Base-by-base conservation (phyloP, 345 rosid species). In the sweet orange (Citrus sinensis) region DNA sequence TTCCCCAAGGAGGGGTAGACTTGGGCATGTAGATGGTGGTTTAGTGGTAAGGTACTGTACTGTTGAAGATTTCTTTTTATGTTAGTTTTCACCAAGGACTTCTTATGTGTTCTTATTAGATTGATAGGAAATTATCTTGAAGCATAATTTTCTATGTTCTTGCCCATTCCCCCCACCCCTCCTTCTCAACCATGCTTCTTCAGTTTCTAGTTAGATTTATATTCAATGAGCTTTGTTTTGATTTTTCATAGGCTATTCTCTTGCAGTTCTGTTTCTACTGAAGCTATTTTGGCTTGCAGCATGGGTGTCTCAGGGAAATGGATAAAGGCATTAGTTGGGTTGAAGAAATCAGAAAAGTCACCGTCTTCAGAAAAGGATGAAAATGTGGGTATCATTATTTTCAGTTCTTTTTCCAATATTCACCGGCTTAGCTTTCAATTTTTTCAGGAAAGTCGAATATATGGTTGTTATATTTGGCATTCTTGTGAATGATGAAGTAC, bases 251-350 rank as follows among this genome's bases (percentile, higher is more conserved):
- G 39, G 78, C 62, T 59, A 64, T 79, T 74, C 30, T 75, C 74
- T 66, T 67, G 79, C 82, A 88, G 90, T 80, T 76, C 10, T 40
- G 56, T 74, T 60, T 65, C 73, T 79, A 39, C 78, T 67, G 80
- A 80, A 74, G 79, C 37, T 77, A 75, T 56, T 24, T 80, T 55
- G 67, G 32, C 55, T 7, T 67, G 39, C 51, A 58, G 76, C 77
- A 97, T 97, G 99, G 99, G 99, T 81, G 94, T 91, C 77, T 88
- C 98, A 0, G 97, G 98, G 56, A 94, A 90, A 90, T 97, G 99
- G 99, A 86, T 97, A 76, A 94, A 87, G 85, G 92, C 98, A 73
- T 84, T 94, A 84, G 90, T 97, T 82, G 94, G 98, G 78, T 85
- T 92, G 77, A 91, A 86, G 79, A 94, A 91, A 86, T 83, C 93